These are phyloP conservation scores for Begonia peltatifolia DNA, from an alignment of 306 rosid species.

Conservation along the genomic window DNA sequence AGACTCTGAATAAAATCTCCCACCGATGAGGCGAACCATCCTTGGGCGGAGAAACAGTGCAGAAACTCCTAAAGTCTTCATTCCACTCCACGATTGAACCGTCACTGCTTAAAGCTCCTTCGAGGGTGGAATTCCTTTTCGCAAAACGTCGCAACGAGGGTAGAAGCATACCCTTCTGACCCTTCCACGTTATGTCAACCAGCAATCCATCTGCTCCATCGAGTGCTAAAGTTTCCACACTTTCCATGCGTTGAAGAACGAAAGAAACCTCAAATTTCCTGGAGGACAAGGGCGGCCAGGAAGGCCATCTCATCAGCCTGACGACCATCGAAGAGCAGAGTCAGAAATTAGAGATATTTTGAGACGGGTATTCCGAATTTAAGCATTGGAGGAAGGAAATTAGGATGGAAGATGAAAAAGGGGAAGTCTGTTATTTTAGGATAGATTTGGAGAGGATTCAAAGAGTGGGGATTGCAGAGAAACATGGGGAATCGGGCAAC, in stretches of 20 bases:
- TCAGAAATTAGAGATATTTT: not conserved
- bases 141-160: slow-evolving; percentile 11
- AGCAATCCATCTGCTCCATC: not conserved
- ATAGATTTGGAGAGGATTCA: not conserved
- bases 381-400: not conserved
- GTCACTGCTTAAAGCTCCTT: slow-evolving; percentile 3
- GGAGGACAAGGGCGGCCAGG: slow-evolving; percentile 21
- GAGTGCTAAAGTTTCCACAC: not conserved
- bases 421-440: not conserved
- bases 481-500: no score
- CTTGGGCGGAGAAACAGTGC: slow-evolving; percentile 14
- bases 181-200: slow-evolving; percentile 24
- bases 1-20: slow-evolving; percentile 17
- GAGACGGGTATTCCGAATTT: not conserved
- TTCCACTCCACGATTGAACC: slow-evolving; percentile 12
- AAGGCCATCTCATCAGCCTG: slow-evolving; percentile 26
- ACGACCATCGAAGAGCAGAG: slow-evolving; percentile 14
- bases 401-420: not conserved
- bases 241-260: slow-evolving; percentile 5
- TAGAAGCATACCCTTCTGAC: slow-evolving; percentile 16
- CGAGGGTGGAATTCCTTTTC: slow-evolving; percentile 15
- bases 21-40: slow-evolving; percentile 16
- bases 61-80: slow-evolving; percentile 16
- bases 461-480: no score
- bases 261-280: slow-evolving; percentile 15